Evolutionary conservation across 257 asterid species (phyloP), one percentile per base, ranked within the genome.

Genomic region (Catharanthus roseus): DNA sequence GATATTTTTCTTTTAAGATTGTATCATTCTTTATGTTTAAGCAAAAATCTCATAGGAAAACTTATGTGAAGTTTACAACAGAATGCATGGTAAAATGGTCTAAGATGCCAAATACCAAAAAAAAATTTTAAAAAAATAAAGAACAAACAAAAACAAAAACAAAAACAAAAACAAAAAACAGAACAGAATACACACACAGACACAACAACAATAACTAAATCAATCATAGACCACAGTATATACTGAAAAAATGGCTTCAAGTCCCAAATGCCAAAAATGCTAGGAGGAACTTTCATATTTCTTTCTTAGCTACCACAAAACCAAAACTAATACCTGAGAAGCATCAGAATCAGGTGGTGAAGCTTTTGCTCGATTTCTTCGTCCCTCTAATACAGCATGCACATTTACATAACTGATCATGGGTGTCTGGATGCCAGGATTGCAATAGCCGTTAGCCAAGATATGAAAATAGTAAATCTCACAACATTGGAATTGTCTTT

Each of bases 391-490:
- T 72, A 91, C 90, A 31, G 95, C 97, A 80, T 95, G 99, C 71
- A 90, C 99, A 76, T 95, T 91, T 45, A 95, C 87, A 76, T 95
- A 95, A 82, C 97, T 91, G 76, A 95, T 79, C 99, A 95, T 88
- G 41, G 99, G 99, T 16, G 97, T 95, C 99, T 91, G 77, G 70
- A 56, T 63, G 49, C 45, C 31, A 80, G 31, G 21, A 60, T 49
- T 50, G n/a, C 77, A 49, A 79, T 54, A 12, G 53, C 60, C 50
- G 63, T 67, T 28, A 56, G 55, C 47, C 60, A 70, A 68, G 3
- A 13, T 36, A 49, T 33, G 8, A 34, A 72, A 34, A 56, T 15
- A 23, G 55, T 24, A 4, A 55, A 62, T 10, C 4, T 44, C 49
- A 54, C 55, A 12, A 33, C 7, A 3, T 24, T 24, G 9, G 1